Evolutionary conservation across 495 filamentous ascomycete species (phyloP).

Genomic region (Penicillium coffeae): DNA sequence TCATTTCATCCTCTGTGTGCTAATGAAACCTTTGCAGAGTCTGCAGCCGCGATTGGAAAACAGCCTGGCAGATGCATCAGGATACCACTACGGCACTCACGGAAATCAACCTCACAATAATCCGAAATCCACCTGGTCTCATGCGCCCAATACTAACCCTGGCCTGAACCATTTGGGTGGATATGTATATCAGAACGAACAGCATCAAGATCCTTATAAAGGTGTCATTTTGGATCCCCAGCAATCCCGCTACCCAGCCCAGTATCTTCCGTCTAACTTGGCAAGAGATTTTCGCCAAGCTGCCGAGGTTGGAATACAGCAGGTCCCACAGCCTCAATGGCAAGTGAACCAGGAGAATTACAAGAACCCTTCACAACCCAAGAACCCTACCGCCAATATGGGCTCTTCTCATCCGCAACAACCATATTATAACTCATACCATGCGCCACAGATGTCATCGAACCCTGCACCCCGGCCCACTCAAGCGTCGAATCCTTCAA

Average conservation of each 20-base stretch:
- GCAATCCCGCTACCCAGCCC: background rate
- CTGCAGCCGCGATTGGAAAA: background rate
- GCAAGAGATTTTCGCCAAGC: background rate
- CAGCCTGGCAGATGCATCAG: background rate
- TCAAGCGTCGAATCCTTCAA: slow-evolving; percentile 4
- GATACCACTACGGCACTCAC: background rate
- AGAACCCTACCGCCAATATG: background rate
- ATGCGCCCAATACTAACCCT: background rate
- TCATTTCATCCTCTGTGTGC: background rate
- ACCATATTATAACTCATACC: slow-evolving; percentile 7
- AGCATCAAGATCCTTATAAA: background rate
- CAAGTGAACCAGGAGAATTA: slow-evolving; percentile 3
- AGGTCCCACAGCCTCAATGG: slow-evolving; percentile 36
- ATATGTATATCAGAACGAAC: background rate
- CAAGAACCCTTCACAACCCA: background rate
- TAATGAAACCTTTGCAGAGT: background rate
- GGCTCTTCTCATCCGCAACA: slow-evolving; percentile 3
- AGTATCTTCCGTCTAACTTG: background rate
- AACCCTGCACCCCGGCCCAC: slow-evolving; percentile 1
- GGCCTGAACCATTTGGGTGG: slow-evolving; percentile 3
- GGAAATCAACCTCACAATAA: background rate
- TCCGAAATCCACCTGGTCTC: background rate
- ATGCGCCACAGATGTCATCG: slow-evolving; percentile 5
- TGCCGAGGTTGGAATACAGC: slow-evolving; percentile 61
- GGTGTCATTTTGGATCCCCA: background rate